Conservation (phyloP, 768 basidiomycete species). For the Suillus decipiens region DNA sequence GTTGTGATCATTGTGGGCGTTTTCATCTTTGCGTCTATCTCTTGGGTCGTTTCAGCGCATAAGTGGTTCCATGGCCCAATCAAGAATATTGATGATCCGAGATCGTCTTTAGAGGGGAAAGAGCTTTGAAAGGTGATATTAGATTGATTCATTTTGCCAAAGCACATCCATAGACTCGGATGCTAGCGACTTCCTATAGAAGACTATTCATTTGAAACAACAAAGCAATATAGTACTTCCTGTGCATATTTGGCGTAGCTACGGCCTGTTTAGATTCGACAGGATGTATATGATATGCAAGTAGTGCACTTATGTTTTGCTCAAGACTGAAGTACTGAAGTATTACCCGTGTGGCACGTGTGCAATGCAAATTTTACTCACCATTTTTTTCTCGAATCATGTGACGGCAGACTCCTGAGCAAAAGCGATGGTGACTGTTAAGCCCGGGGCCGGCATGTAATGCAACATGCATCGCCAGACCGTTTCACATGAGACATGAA, state of each 20-base stretch:
- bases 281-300: too few species aligned
- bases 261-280: too few species aligned
- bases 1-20: constrained; percentile 66
- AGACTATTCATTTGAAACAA: not conserved
- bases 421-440: not conserved
- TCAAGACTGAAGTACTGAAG: too few species aligned
- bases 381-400: not conserved
- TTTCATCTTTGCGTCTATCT: constrained; percentile 62
- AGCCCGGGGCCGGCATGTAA: not conserved
- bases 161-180: too few species aligned
- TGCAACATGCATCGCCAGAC: not conserved
- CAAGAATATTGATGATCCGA: constrained; percentile 41
- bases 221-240: not conserved
- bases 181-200: too few species aligned
- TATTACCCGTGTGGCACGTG: too few species aligned
- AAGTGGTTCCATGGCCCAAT: constrained; percentile 76
- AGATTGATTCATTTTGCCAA: not conserved
- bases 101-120: constrained; percentile 17
- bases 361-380: not conserved
- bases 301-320: not conserved
- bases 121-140: constrained; percentile 5
- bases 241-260: not conserved
- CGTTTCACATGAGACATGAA: not conserved
- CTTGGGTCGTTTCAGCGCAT: constrained; percentile 66
- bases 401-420: not conserved